A percentile compares a stretch with the other conserved stretches of the same genome.
Evolutionary conservation across 805 yeast genomes (phyloP).

Genomic region (Candida incommunis): DNA sequence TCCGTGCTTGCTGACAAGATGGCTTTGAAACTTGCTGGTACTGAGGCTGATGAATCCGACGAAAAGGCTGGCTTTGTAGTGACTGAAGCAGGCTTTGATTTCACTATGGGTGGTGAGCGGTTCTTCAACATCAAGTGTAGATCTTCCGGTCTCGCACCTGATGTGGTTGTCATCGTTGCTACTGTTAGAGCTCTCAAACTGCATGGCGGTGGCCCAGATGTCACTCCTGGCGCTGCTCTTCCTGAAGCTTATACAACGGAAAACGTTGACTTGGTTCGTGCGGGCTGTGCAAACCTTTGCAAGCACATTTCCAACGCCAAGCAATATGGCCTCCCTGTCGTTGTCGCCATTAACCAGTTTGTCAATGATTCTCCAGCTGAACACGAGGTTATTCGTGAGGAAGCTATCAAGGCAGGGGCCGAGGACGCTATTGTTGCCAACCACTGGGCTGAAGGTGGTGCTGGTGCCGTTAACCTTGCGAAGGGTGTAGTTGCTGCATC

Average conservation of each 20-base stretch:
- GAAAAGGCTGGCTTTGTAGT: constrained; percentile 62
- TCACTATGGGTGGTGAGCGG: constrained; percentile 98
- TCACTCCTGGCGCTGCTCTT: constrained; percentile 80
- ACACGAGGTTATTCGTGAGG: constrained; percentile 61
- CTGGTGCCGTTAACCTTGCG: constrained; percentile 76
- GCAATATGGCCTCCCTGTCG: constrained; percentile 80
- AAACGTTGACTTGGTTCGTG: constrained; percentile 60
- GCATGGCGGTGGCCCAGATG: constrained; percentile 96
- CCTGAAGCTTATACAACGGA: constrained; percentile 75
- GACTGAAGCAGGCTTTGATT: constrained; percentile 96
- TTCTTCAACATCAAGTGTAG: constrained; percentile 93
- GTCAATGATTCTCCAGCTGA: constrained; percentile 71
- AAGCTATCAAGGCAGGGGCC: constrained; percentile 82
- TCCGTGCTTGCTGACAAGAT: constrained; percentile 88
- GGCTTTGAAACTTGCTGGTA: constrained; percentile 81
- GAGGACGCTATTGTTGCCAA: constrained; percentile 77
- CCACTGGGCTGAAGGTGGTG: constrained; percentile 95
- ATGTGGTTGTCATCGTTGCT: constrained; percentile 86
- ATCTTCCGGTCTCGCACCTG: constrained; percentile 80
- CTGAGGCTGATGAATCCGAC: constrained; percentile 29
- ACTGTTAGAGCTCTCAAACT: constrained; percentile 91
- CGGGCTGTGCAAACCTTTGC: constrained; percentile 77
- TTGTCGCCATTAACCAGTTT: constrained; percentile 86
- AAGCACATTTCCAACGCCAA: constrained; percentile 83
- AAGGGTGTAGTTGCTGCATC: constrained; percentile 52